Percentiles rank a stretch among this genome's conserved stretches.
These are phyloP conservation scores for Sporobolomyces phaffii DNA, from an alignment of 768 basidiomycete species.

Conservation along the genomic window DNA sequence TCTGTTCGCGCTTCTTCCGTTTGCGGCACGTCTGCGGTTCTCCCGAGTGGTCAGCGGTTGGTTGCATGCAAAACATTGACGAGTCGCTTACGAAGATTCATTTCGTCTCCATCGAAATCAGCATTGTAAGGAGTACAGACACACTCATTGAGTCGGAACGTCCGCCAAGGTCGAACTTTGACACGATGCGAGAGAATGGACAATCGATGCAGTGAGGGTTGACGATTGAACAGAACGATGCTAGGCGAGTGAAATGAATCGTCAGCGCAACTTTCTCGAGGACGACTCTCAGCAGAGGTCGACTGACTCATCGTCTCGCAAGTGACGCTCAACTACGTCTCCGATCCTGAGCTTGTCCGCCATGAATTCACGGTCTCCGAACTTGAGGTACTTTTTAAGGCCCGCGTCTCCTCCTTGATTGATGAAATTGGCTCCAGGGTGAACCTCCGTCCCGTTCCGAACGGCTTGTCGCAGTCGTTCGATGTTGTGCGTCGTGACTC, in stretches of 20 bases:
- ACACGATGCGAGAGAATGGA: constrained; percentile 99
- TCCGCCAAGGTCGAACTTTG: constrained; percentile 93
- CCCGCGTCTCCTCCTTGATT: constrained; percentile 63
- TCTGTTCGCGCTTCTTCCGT: constrained; percentile 97
- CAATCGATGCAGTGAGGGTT: constrained; percentile 96
- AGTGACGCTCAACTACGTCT: constrained; percentile 88
- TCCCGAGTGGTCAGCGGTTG: too few species aligned
- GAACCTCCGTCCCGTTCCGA: constrained; percentile 77
- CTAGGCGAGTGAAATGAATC: constrained; percentile 39
- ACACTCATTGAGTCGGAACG: constrained; percentile 96
- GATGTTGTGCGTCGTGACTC: constrained; percentile 87
- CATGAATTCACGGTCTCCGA: constrained; percentile 70
- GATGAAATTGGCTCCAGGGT: constrained; percentile 94
- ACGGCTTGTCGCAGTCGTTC: constrained; percentile 67
- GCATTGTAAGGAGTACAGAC: constrained; percentile 99
- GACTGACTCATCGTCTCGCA: constrained; percentile 77
- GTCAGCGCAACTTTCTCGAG: not conserved
- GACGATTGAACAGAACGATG: constrained; percentile 94
- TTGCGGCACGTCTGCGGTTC: constrained; percentile 83
- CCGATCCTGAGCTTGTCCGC: constrained; percentile 79
- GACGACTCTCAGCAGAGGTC: not conserved
- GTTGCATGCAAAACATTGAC: too few species aligned
- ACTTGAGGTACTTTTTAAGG: constrained; percentile 81
- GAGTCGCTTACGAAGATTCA: constrained; percentile 96
- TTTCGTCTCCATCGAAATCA: constrained; percentile 99